phyloP scores from a whole-genome alignment of 345 rosid genomes.

The Camelina laxa region DNA sequence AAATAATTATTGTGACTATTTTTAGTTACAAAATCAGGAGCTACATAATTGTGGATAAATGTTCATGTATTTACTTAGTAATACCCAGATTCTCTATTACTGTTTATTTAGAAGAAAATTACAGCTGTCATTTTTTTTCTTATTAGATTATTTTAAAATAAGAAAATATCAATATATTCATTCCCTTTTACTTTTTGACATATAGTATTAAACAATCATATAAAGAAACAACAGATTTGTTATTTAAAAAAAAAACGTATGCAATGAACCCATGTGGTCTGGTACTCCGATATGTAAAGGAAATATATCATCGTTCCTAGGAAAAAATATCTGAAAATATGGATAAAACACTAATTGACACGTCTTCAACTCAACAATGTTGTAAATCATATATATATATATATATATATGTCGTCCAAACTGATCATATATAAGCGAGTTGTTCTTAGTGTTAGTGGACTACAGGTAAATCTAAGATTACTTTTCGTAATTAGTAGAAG shows the following conservation, averaged over 20 bases:
- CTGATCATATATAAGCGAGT: neutral
- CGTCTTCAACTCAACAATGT: neutral
- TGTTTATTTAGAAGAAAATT: no score
- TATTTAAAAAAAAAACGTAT: neutral
- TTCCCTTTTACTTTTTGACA: no score
- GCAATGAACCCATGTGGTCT: constrained; percentile 20
- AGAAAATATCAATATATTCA: no score
- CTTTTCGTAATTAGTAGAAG: neutral
- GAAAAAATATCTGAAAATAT: neutral
- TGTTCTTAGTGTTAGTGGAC: neutral
- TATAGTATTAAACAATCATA: neutral
- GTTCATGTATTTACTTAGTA: no score
- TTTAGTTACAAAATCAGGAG: no score
- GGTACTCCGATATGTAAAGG: neutral
- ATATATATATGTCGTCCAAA: no score
- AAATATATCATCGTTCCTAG: neutral
- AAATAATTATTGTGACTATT: no score
- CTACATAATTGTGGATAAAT: no score
- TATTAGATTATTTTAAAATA: no score
- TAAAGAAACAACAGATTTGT: constrained; percentile 5
- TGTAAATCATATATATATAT: no score
- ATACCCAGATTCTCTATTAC: no score
- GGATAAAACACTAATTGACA: neutral
- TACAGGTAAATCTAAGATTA: neutral
- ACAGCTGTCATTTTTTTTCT: no score